Evolutionary conservation across 1,284 basidiomycete species (phyloP), one percentile per base, ranked within the genome.

Genomic region (Boletus albobrunnescens): DNA sequence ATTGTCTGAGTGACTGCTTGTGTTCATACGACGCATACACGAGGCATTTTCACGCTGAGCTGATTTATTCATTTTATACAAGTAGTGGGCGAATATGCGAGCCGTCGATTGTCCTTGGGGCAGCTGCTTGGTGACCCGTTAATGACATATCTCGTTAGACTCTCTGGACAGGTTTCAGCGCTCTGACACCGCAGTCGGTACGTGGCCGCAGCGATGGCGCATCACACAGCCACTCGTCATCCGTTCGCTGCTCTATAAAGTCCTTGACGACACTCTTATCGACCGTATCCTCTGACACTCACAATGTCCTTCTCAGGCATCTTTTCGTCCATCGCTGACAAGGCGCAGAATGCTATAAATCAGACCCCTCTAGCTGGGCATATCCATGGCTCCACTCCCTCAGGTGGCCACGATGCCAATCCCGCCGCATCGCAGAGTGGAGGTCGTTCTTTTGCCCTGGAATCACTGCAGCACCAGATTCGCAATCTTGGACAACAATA

Each of bases 401-500:
- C 73, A 49, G 42, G 63, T 11, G 50, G 60, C 7, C 71, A 72
- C 12, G 46, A 70, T 27, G 66, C 71, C 6, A 71, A 33, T 17
- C 65, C 72, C 16, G 57, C 75, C 30, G 67, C 73, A 41, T 63
- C 67, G 9, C 71, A 74, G 42, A 67, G 68, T 17, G 71, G 69
- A 17, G 60, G 68, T 54, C 75, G 71, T 55, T 71, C 72, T 4
- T 70, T 79, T 55, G 67, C 84, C 11, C 64, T 89, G 17, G 85
- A 82, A 46, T 70, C 74, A 28, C 63, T 89, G 51, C 81, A 83
- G 49, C 75, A 91, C 57, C 83, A 87, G 60, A 72, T 91, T 39
- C 77, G 87, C 37, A 72, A 71, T 28, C 68, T 91, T 44, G 81
- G 85, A 45, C 84, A 88, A 56, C 83, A 86, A 56, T 90, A 90